A percentile compares a stretch with the other conserved stretches of the same genome.
Conservation (phyloP, 768 basidiomycete species). For the Xerocomus brunneocitrinus region DNA sequence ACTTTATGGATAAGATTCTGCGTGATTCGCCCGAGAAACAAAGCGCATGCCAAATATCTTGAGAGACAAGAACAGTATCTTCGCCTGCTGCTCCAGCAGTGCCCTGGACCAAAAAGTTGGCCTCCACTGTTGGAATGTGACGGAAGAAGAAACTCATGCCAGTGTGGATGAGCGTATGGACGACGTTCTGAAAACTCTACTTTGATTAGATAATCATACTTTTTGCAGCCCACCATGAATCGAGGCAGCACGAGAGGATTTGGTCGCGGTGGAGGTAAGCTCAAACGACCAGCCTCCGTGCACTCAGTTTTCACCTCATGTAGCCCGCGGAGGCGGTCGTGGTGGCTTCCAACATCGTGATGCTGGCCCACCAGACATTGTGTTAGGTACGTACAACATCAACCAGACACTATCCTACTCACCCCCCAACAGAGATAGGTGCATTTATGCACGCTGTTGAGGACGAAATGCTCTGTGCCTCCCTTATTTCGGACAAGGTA, state of each 20-base stretch:
- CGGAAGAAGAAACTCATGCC: conserved; percentile 38
- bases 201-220: conserved; percentile 24
- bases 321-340: conserved; percentile 60
- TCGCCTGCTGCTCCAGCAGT: conserved; percentile 11
- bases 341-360: conserved; percentile 72
- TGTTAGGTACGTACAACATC: conserved; percentile 48
- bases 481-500: conserved; percentile 81
- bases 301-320: conserved; percentile 3
- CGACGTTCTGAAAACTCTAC: neutral
- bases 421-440: conserved; percentile 70
- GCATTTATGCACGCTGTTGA: conserved; percentile 93
- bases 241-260: conserved; percentile 53
- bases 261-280: conserved; percentile 49
- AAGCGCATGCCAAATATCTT: conserved; percentile 31
- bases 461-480: conserved; percentile 95
- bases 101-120: conserved; percentile 27
- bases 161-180: neutral
- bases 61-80: conserved; percentile 28
- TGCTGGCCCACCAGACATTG: conserved; percentile 72
- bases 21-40: conserved; percentile 11
- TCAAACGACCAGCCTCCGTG: neutral
- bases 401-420: neutral
- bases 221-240: conserved; percentile 35
- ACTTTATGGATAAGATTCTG: conserved; percentile 22
- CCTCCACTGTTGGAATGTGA: conserved; percentile 18